Evolutionary conservation across 768 basidiomycete genomes (phyloP), one percentile per base, ranked within the genome.

Genomic region (Termitomyces heimii): DNA sequence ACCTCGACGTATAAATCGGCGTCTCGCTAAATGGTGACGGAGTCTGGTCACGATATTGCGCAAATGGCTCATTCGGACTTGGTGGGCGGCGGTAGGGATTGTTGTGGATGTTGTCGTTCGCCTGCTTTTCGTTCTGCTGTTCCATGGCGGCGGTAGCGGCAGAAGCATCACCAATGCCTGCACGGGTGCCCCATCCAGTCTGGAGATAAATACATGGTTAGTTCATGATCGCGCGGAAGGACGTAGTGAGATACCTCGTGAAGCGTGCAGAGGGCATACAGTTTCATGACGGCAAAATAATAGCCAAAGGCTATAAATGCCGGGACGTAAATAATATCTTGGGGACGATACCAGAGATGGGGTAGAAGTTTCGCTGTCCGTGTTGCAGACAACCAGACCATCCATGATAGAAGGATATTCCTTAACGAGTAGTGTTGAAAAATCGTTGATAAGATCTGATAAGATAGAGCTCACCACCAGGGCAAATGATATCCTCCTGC

Each of bases 101-200:
- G 56, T 70, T 67, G 59, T 69, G 66, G 56, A 70, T 67, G 60
- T 58, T 61, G 59, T 59, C 42, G 57, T 67, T 73, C 60, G 49
- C 65, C 57, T 67, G 67, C 40, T 70, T 70, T 54, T 70, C 70
- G 55, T 75, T 72, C 59, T 69, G 69, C 61, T 71, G 71, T 60
- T 82, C 85, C 54, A 78, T 74, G 13, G 89, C 89, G 8, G 84
- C 83, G 2, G 88, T 89, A 51, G 90, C 89, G 37, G 85, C 83
- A 0, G 84, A 75, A 1, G 85, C 84, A 76, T 94, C 89, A 67
- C 92, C 91, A 65, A 94, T 91, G 74, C 94, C 93, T 6, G 94
- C 84, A 70, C 93, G 88, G n/a, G 93, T 97, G 43, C 94, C 94
- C 94, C 93, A 96, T 42, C 88, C 93, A 67, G 92, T 94, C 86